Base-by-base conservation (phyloP, 164 flowering plant species). In the Magnolia kwangsiensis region DNA sequence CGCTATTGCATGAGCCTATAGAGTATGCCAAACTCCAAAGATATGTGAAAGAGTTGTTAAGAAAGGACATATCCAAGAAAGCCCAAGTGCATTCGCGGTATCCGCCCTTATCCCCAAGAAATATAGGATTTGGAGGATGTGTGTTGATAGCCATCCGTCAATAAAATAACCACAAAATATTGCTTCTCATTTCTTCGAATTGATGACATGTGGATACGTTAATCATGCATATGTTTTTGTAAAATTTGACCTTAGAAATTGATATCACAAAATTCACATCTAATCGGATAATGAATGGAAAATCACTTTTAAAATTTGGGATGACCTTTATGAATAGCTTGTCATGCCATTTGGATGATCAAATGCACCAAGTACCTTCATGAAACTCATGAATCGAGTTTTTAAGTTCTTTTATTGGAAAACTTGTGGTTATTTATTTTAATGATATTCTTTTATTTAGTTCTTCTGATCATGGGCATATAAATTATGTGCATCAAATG, bases 21-120 rank as follows among this genome's bases (percentile, higher is more conserved):
- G 45, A 37, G 45, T 37, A 37, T 37, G 0, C 45, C 45, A 37
- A 37, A 37, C 45, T 37, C 45, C 10, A 20, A 65, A n/a, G 9
- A 65, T 37, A 37, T 0, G 45, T 37, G 45, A 37, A 37, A 20
- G 67, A 8, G 7, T 51, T 50, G 18, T 23, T 71, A 19, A 20
- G 21, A 71, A 71, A 13, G 61, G 73, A 4, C 37, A 1, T 7
- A 71, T 71, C 23, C 4, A 20, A 19, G 63, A 71, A 14, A 49
- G 59, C 31, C 14, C 50, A 8, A 71, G 63, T 13, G 61, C 73
- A 3, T 50, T 11, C 8, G 61, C 27, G 14, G 63, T 71, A 7
- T 59, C 73, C 1, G 29, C 63, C 20, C 58, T 72, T 19, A 51
- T 65, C n/a, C 64, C 65, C 9, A 72, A 58, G n/a, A 72, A 58